phyloP scores from a whole-genome alignment of 2,329 filamentous ascomycete genomes.

The Phialophora chinensis region DNA sequence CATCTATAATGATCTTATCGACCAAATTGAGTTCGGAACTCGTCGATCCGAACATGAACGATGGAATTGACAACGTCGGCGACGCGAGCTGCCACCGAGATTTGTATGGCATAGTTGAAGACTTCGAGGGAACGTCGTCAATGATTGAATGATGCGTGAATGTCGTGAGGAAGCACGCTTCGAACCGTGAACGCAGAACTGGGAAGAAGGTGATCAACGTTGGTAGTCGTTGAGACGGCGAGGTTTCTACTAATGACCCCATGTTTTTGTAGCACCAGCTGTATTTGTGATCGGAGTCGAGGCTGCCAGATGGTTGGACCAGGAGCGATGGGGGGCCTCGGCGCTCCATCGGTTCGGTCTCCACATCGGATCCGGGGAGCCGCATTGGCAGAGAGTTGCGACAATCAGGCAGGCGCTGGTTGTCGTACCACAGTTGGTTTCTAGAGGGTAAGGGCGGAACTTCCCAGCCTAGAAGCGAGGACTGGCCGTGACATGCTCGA shows the following conservation, averaged over 20 bases:
- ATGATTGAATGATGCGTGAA: neutral
- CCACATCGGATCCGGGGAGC: slow-evolving; percentile 16
- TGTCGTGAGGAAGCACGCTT: neutral
- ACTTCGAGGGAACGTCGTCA: neutral
- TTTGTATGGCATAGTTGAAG: slow-evolving; percentile 56
- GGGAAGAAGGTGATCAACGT: neutral
- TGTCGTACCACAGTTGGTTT: neutral
- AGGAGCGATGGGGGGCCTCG: neutral
- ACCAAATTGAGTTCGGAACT: slow-evolving; percentile 53
- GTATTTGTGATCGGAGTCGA: neutral
- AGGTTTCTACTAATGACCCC: neutral
- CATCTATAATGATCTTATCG: slow-evolving; percentile 64
- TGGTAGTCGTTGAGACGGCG: neutral
- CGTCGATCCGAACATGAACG: slow-evolving; percentile 59
- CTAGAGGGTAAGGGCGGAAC: neutral
- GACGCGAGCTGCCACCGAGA: slow-evolving; percentile 57
- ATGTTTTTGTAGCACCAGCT: neutral
- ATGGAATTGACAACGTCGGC: slow-evolving; percentile 53
- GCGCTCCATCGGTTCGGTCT: slow-evolving; percentile 5
- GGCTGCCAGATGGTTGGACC: neutral
- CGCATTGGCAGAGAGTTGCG: neutral
- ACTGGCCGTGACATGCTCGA: neutral
- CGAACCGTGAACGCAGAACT: neutral
- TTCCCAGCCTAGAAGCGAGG: neutral
- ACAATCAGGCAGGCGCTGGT: neutral